Evolutionary conservation across 2,329 filamentous ascomycete genomes (phyloP).

Genomic region (Colletotrichum eleusines): DNA sequence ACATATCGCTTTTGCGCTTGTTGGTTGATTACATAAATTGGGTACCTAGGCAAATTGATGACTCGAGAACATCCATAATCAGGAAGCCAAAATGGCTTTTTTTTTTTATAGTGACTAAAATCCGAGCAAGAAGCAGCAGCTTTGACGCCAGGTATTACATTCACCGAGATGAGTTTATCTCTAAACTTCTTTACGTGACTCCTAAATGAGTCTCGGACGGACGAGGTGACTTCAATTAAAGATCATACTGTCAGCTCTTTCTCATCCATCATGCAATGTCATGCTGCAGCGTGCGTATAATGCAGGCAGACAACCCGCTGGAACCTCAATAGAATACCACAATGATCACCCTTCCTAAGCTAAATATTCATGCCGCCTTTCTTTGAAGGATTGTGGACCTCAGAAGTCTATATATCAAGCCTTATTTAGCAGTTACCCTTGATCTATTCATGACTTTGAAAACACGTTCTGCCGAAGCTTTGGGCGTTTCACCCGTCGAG

Average conservation of each 20-base stretch:
- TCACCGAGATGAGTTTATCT: background rate
- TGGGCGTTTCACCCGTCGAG: too few species aligned
- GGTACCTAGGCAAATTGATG: background rate
- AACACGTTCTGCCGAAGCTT: background rate
- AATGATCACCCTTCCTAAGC: too few species aligned
- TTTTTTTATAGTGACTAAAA: background rate
- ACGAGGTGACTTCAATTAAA: background rate
- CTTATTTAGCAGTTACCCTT: background rate
- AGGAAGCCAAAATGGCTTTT: background rate
- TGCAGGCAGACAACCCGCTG: too few species aligned
- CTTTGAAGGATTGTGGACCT: too few species aligned
- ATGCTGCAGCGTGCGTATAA: background rate
- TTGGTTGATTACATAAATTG: background rate
- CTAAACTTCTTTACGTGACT: background rate
- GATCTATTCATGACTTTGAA: background rate
- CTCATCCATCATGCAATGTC: background rate
- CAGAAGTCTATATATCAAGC: background rate
- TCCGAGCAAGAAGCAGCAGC: background rate
- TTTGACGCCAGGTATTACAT: background rate
- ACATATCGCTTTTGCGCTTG: background rate
- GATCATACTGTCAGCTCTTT: background rate
- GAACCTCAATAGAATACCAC: too few species aligned
- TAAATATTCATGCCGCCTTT: too few species aligned
- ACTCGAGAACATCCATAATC: background rate
- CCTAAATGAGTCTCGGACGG: background rate